These are phyloP conservation scores for Pulveroboletus sp. DNA, from an alignment of 768 basidiomycete species.

Conservation along the genomic window DNA sequence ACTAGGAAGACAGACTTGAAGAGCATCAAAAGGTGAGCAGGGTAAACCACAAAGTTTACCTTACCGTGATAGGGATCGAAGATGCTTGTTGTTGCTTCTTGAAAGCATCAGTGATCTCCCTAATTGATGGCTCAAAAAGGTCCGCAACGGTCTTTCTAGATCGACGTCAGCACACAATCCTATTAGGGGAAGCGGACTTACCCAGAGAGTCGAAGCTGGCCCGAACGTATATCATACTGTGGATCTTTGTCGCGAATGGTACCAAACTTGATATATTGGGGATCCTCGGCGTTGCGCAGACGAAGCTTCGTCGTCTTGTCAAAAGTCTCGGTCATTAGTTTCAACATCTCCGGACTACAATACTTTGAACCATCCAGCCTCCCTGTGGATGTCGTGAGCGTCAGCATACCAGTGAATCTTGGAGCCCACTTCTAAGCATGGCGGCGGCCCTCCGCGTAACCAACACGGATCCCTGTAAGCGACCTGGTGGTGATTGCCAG, in stretches of 20 bases:
- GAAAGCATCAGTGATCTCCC: constrained; percentile 35
- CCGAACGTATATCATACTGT: constrained; percentile 34
- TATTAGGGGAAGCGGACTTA: constrained; percentile 6
- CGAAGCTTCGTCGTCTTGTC: constrained; percentile 39
- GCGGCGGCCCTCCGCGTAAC: constrained; percentile 33
- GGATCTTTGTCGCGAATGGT: constrained; percentile 36
- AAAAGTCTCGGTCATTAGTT: constrained; percentile 35
- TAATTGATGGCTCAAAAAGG: constrained; percentile 42
- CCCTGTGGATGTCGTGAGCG: constrained; percentile 14
- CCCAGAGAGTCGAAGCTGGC: constrained; percentile 38
- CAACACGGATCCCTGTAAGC: constrained; percentile 38
- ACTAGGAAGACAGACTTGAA: constrained; percentile 43
- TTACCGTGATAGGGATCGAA: constrained; percentile 30
- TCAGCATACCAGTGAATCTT: not conserved
- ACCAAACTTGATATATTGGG: constrained; percentile 41
- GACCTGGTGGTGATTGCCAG: constrained; percentile 28
- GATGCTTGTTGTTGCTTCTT: constrained; percentile 29
- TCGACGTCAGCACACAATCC: not conserved
- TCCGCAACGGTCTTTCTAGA: constrained; percentile 35
- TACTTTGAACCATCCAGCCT: constrained; percentile 31
- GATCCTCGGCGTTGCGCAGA: constrained; percentile 37
- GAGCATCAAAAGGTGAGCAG: not conserved
- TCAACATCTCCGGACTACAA: constrained; percentile 30
- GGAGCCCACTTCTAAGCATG: constrained; percentile 25
- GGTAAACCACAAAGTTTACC: not conserved